phyloP scores from a whole-genome alignment of 179 eudicot genomes.

The Spinacia oleracea region DNA sequence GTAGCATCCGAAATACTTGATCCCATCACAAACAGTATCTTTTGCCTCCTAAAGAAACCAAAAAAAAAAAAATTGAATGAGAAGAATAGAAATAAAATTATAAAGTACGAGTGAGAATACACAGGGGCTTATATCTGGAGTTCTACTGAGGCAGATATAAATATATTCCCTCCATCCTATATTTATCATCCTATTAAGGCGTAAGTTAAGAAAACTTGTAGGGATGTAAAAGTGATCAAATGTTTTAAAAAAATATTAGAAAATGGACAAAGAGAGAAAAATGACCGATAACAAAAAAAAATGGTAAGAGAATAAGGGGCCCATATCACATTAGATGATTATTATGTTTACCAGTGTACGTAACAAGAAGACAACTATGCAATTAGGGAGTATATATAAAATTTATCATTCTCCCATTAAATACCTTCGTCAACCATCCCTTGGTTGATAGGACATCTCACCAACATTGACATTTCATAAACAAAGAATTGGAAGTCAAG shows the following conservation, averaged over 20 bases:
- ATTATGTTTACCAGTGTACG: background rate
- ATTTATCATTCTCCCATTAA: background rate
- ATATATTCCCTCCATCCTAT: background rate
- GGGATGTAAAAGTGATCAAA: too few species aligned
- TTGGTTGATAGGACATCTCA: slow-evolving; percentile 14
- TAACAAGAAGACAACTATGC: background rate
- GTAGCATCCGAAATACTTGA: slow-evolving; percentile 24
- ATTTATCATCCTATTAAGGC: background rate
- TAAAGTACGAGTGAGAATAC: background rate
- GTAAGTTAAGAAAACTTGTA: too few species aligned
- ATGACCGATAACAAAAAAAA: too few species aligned
- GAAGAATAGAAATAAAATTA: background rate
- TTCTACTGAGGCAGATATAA: too few species aligned
- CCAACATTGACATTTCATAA: slow-evolving; percentile 25
- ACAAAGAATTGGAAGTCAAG: background rate
- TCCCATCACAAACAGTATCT: slow-evolving; percentile 10
- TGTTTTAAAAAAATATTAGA: too few species aligned
- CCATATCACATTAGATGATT: background rate
- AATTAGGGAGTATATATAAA: background rate
- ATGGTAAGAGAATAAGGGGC: background rate
- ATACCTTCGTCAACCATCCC: slow-evolving; percentile 2
- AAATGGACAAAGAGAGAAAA: background rate
- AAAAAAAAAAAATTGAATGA: background rate
- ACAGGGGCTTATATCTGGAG: too few species aligned
- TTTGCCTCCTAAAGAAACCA: slow-evolving; percentile 15